Base-by-base conservation (phyloP, 805 yeast genomes). In the Cyberlindnera mycetangii region DNA sequence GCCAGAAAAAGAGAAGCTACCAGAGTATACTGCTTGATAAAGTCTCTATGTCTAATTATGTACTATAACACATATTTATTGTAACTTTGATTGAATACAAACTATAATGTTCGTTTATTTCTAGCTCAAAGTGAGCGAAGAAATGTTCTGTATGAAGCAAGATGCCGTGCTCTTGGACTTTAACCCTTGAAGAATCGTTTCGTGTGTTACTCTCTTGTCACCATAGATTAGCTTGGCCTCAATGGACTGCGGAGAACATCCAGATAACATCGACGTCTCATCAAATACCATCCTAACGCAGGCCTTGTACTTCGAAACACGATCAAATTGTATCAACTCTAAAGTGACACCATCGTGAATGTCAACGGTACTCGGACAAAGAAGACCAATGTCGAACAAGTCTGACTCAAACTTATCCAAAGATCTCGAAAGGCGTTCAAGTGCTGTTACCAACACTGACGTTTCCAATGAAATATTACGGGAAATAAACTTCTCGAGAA, bases 171-270 rank as follows among this genome's bases (percentile, higher is more conserved):
- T 8, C 41, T 44, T 54, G 2, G n/a, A 16, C 24, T 49, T 53
- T 25, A 58, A 45, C 11, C 40, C 45, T 2, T 36, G 25, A 32
- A 58, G 42, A 3, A 56, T 27, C 16, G 18, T 40, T 2, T 43
- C 15, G 2, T 25, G 38, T 19, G 43, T 40, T 15, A 53, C 22
- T 12, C 21, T 34, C 11, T 37, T 20, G 5, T 49, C 21, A 0
- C 61, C 62, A 45, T 56, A 58, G 0, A 50, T 21, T 18, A 55
- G 9, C 17, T 35, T 19, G 6, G 40, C 50, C 4, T 42, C 25
- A 6, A 44, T 34, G 0, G 37, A 18, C 1, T 21, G 25, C 2
- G 52, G 51, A 7, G 18, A 34, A 16, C 33, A 31, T 2, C 18
- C 16, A 10, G 35, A 32, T 24, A 47, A 45, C 12, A 57, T 39